phyloP scores from a whole-genome alignment of 129 eudicot genomes.

The Escallonia rubra region DNA sequence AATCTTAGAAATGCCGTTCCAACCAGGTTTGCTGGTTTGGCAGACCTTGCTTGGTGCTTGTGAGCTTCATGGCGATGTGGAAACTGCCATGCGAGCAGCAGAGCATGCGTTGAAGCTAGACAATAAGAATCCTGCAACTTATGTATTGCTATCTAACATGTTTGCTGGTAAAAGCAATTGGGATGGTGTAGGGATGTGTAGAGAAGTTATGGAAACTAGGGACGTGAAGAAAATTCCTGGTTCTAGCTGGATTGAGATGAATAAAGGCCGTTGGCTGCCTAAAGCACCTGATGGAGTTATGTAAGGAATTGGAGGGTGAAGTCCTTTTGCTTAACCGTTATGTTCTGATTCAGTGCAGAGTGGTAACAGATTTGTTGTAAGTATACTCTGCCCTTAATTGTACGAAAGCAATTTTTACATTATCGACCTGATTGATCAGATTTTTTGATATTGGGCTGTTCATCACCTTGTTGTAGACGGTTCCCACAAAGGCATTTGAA shows the following conservation, averaged over 20 bases:
- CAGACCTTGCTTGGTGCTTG: slow-evolving; percentile 45
- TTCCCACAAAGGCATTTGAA: no score
- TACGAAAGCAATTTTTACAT: no score
- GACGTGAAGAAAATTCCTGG: slow-evolving; percentile 45
- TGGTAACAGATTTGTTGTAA: no score
- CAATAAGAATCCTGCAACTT: slow-evolving; percentile 28
- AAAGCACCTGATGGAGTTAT: no score
- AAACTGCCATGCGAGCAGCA: slow-evolving; percentile 41
- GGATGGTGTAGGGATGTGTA: slow-evolving; percentile 24
- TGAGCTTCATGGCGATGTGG: slow-evolving; percentile 34
- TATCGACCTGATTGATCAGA: no score
- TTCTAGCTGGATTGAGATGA: slow-evolving; percentile 42
- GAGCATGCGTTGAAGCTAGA: slow-evolving; percentile 23
- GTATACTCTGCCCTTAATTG: no score
- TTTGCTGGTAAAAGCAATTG: slow-evolving; percentile 33
- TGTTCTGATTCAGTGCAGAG: no score
- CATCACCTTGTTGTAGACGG: no score
- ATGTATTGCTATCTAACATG: slow-evolving; percentile 31
- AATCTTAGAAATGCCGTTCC: slow-evolving; percentile 29
- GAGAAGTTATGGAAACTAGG: slow-evolving; percentile 24
- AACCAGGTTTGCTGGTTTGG: slow-evolving; percentile 39
- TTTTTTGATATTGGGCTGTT: no score
- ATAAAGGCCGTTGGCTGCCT: slow-evolving; percentile 5
- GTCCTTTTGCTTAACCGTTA: no score
- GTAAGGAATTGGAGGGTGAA: no score